Evolutionary conservation across 306 rosid species (phyloP).

Genomic region (Cucumis cinereus): DNA sequence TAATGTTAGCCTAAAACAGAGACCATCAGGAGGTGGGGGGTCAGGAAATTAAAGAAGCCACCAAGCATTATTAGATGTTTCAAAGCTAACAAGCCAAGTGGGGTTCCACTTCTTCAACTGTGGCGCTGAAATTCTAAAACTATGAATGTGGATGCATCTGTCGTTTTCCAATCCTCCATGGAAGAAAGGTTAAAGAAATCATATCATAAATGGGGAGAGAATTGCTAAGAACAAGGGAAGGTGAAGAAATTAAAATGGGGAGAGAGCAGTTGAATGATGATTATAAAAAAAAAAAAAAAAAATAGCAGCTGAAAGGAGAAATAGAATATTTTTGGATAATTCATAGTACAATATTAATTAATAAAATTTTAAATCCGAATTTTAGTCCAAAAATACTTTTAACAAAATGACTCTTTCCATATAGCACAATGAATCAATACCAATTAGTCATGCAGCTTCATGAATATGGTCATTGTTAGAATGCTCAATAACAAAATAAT

Average conservation of each 20-base stretch:
- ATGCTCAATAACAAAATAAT: too few species aligned
- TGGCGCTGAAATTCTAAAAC: neutral
- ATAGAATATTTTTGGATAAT: too few species aligned
- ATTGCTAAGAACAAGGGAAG: neutral
- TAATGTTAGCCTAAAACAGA: conserved; percentile 14
- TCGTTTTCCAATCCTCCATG: neutral
- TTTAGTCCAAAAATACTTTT: too few species aligned
- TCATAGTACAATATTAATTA: too few species aligned
- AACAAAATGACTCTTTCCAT: too few species aligned
- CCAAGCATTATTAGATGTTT: conserved; percentile 33
- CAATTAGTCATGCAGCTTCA: too few species aligned
- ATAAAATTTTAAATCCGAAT: too few species aligned
- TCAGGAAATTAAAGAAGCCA: conserved; percentile 16
- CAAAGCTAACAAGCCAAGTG: conserved; percentile 12
- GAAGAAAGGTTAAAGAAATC: neutral
- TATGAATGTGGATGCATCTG: neutral
- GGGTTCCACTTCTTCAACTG: conserved; percentile 27
- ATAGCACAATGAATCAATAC: too few species aligned
- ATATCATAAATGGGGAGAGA: neutral
- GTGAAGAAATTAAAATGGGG: neutral
- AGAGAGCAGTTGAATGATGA: neutral
- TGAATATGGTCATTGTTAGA: too few species aligned
- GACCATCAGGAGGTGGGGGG: conserved; percentile 3
- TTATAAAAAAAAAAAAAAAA: too few species aligned
- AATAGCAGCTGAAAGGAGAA: neutral